Evolutionary conservation across 2,329 filamentous ascomycete genomes (phyloP), one percentile per base, ranked within the genome.

Genomic region (Immersiporthe knoxdaviesiana): DNA sequence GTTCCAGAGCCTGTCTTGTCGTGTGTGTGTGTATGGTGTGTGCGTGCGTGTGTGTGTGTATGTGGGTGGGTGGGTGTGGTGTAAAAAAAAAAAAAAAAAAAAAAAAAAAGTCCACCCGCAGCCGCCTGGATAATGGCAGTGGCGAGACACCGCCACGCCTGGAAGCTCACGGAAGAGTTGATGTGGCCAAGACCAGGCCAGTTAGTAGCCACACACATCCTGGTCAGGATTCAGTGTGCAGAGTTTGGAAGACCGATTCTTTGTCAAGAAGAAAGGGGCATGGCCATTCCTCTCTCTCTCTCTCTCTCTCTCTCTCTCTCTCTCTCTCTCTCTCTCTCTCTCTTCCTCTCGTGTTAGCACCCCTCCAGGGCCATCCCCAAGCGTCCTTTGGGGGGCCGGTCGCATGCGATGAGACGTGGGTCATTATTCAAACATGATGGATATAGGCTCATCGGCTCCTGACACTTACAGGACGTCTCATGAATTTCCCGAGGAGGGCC

Each of bases 181-280:
- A 59, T 12, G 27, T 30, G 56, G 30, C 30, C 56, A 37, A 32
- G 21, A 12, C 30, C 56, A 59, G 21, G 56, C 21, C 30, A 11
- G 44, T n/a, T 21, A 47, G 44, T 47, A 47, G 44, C 44, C 6
- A 39, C 21, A 58, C 27, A 11, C 56, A 59, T 59, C 32, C 56
- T 37, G 56, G 56, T 56, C 56, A 37, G 5, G 3, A n/a, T 37
- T 21, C 30, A 59, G 30, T 10, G 52, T 30, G 50, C n/a, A 54
- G 54, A 35, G 30, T 58, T 30, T 14, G 21, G 24, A 58, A 32
- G 24, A 35, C 30, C 30, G 30, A 58, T 59, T 32, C 56, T 37
- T 21, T 24, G 56, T 32, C 56, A 59, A 59, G 56, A 59, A 59
- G 30, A 59, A 59, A 59, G 56, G 56, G 56, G 56, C 56, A n/a